Conservation (phyloP, 2,329 filamentous ascomycete genomes). For the Chaetomium globosum region DNA sequence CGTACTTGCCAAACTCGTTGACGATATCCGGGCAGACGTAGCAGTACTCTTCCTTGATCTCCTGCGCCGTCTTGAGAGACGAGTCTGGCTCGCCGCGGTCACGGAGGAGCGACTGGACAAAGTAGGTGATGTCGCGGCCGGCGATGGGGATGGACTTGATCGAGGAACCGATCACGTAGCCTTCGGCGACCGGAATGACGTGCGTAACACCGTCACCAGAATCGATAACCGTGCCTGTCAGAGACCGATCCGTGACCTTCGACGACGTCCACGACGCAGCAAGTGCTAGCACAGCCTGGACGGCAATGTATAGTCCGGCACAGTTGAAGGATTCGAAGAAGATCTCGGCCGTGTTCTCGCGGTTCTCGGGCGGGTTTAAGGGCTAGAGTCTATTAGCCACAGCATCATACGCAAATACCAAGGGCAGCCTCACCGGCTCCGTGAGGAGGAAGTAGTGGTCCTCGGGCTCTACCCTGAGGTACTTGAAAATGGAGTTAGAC, state of each 20-base stretch:
- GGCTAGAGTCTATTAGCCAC: slow-evolving; percentile 59
- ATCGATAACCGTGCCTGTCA: slow-evolving; percentile 97
- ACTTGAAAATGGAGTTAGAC: slow-evolving; percentile 99
- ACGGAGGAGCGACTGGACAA: slow-evolving; percentile 92
- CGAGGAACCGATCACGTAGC: slow-evolving; percentile 97
- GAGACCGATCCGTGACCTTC: slow-evolving; percentile 92
- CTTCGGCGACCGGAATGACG: slow-evolving; percentile 97
- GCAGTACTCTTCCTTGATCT: slow-evolving; percentile 98
- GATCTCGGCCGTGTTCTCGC: slow-evolving; percentile 98
- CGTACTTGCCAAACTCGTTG: slow-evolving; percentile 94
- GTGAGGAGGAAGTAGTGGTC: slow-evolving; percentile 98
- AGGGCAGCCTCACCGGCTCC: slow-evolving; percentile 68
- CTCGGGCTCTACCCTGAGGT: slow-evolving; percentile 94
- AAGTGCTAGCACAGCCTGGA: slow-evolving; percentile 93
- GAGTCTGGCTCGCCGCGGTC: slow-evolving; percentile 97
- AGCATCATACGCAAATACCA: neutral
- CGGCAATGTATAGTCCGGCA: slow-evolving; percentile 96
- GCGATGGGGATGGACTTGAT: slow-evolving; percentile 99
- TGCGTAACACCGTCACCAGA: slow-evolving; percentile 98
- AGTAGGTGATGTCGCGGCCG: slow-evolving; percentile 97
- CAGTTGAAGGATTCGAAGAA: slow-evolving; percentile 99
- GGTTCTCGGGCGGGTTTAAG: slow-evolving; percentile 96
- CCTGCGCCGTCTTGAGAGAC: slow-evolving; percentile 93
- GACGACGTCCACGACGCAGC: slow-evolving; percentile 98
- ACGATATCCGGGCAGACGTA: slow-evolving; percentile 99